A percentile compares a stretch with the other conserved stretches of the same genome.
Conservation (phyloP, 139 green algal species). For the Chlamydomonas urium region DNA sequence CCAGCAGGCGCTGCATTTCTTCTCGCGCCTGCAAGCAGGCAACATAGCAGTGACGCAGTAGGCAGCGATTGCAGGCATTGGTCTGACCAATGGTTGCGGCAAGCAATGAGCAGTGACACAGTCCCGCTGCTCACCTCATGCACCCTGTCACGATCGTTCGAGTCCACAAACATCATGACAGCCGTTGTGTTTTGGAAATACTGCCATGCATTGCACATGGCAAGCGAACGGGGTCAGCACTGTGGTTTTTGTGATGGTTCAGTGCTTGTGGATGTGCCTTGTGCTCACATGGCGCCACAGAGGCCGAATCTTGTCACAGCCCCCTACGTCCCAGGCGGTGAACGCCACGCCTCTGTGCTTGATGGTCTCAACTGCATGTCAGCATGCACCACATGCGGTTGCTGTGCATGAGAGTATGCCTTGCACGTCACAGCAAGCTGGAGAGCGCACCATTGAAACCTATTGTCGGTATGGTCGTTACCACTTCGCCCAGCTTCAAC, state of each 20-base stretch:
- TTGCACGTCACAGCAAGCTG: neutral
- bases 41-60: too few species aligned
- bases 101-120: neutral
- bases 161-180: conserved; percentile 34
- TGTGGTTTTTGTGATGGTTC: too few species aligned
- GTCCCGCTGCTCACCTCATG: conserved; percentile 13
- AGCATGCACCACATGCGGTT: too few species aligned
- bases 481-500: conserved; percentile 13
- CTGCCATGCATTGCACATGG: too few species aligned
- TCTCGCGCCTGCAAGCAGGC: too few species aligned
- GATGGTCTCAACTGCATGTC: neutral
- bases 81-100: too few species aligned
- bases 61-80: too few species aligned
- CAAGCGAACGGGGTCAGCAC: too few species aligned
- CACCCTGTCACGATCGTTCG: conserved; percentile 26
- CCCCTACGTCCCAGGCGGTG: conserved; percentile 28
- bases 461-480: conserved; percentile 35
- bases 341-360: conserved; percentile 4
- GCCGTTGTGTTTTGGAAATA: conserved; percentile 31
- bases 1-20: too few species aligned
- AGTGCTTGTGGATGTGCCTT: too few species aligned
- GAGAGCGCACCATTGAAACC: conserved; percentile 43
- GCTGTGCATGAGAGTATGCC: too few species aligned
- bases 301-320: conserved; percentile 40
- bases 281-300: conserved; percentile 39